Evolutionary conservation across 352 stramenopile species (phyloP).

Genomic region (Pythium aphanidermatum): DNA sequence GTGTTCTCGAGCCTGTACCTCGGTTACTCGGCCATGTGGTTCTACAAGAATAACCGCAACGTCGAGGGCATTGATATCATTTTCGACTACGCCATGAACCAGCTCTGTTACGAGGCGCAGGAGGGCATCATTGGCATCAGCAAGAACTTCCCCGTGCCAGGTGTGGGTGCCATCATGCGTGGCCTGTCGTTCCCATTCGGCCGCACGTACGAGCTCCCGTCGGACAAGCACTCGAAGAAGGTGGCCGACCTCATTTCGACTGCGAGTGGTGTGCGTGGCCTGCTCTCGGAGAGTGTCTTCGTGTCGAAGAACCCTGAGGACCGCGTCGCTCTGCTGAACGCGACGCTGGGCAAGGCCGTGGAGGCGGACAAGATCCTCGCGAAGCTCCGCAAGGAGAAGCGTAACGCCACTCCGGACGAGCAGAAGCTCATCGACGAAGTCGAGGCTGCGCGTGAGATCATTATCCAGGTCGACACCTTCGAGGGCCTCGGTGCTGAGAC

Average conservation of each 20-base stretch:
- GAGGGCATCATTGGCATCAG: constrained; percentile 93
- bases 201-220: constrained; percentile 87
- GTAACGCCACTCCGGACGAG: constrained; percentile 90
- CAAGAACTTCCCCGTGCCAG: constrained; percentile 95
- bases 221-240: constrained; percentile 80
- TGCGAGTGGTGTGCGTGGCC: constrained; percentile 55
- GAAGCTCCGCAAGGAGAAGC: constrained; percentile 92
- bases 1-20: constrained; percentile 97
- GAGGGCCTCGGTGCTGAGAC: constrained; percentile 83
- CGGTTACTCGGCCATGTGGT: constrained; percentile 96
- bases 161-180: constrained; percentile 92
- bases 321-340: constrained; percentile 68
- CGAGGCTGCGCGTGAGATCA: constrained; percentile 92
- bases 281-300: constrained; percentile 74
- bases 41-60: constrained; percentile 93
- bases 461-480: constrained; percentile 97
- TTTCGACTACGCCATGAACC: constrained; percentile 96
- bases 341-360: constrained; percentile 77
- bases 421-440: constrained; percentile 94
- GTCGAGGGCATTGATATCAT: constrained; percentile 93
- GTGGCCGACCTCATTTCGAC: constrained; percentile 69
- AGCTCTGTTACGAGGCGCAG: constrained; percentile 94
- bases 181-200: constrained; percentile 95
- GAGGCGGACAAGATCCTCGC: constrained; percentile 92
- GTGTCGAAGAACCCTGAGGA: constrained; percentile 61